Evolutionary conservation across 768 basidiomycete species (phyloP).

Genomic region (Epithele typhae): DNA sequence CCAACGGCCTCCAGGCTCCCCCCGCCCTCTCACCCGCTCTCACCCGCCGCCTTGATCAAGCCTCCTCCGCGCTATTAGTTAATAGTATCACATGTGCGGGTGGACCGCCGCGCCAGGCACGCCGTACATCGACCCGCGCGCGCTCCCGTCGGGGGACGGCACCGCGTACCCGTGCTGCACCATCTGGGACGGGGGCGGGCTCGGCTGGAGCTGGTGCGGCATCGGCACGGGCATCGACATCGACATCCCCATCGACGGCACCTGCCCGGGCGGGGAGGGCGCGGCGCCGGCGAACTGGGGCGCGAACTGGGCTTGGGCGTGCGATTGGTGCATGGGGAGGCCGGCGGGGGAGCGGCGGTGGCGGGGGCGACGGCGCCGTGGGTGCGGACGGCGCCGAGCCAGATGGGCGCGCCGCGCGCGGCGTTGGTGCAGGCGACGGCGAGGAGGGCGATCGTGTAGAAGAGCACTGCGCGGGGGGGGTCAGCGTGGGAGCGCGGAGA

Average conservation of each 20-base stretch:
- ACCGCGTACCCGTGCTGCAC: background rate
- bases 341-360: background rate
- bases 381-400: constrained; percentile 10
- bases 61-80: too few species aligned
- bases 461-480: background rate
- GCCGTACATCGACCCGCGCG: too few species aligned
- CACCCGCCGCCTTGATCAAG: too few species aligned
- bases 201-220: background rate
- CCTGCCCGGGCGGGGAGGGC: background rate
- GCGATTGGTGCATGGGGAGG: background rate
- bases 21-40: too few species aligned
- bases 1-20: too few species aligned
- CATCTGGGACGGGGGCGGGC: background rate
- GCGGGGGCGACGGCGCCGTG: background rate
- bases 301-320: background rate
- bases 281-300: too few species aligned
- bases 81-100: too few species aligned
- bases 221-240: too few species aligned
- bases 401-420: constrained; percentile 8
- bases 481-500: too few species aligned
- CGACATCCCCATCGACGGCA: background rate
- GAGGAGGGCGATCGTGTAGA: constrained; percentile 13
- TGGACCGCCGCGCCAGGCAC: too few species aligned
- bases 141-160: background rate
- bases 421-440: constrained; percentile 11